phyloP scores from a whole-genome alignment of 352 stramenopile genomes.

The Phytophthora hybrid region DNA sequence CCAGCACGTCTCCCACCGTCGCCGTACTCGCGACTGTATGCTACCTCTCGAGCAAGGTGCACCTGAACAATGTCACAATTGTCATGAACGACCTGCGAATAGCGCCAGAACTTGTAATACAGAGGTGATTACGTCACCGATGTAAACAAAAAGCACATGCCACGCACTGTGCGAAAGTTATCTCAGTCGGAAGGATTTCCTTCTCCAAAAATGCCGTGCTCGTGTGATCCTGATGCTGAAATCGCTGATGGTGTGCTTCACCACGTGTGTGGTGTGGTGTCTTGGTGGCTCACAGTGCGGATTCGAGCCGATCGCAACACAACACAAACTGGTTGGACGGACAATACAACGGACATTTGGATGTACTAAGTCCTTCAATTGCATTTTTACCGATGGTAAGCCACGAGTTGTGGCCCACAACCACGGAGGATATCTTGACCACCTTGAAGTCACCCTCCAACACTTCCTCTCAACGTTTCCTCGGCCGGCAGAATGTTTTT shows the following conservation, averaged over 20 bases:
- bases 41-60: slow-evolving; percentile 30
- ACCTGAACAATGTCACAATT: slow-evolving; percentile 18
- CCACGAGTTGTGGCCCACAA: not conserved
- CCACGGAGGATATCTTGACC: not conserved
- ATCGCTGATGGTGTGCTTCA: no score
- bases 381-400: not conserved
- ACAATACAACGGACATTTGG: no score
- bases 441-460: not conserved
- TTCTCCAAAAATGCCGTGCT: no score
- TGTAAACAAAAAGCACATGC: no score
- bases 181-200: no score
- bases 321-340: no score
- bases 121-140: slow-evolving; percentile 2
- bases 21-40: slow-evolving; percentile 75
- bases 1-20: slow-evolving; percentile 66
- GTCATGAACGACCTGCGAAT: not conserved
- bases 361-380: no score
- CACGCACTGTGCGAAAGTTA: no score
- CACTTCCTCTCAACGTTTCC: slow-evolving; percentile 1
- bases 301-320: no score
- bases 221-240: no score
- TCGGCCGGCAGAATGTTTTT: not conserved
- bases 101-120: slow-evolving; percentile 21
- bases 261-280: no score
- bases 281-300: no score